phyloP scores from a whole-genome alignment of 1,284 basidiomycete genomes.

The Filobasidium uniguttulatum region DNA sequence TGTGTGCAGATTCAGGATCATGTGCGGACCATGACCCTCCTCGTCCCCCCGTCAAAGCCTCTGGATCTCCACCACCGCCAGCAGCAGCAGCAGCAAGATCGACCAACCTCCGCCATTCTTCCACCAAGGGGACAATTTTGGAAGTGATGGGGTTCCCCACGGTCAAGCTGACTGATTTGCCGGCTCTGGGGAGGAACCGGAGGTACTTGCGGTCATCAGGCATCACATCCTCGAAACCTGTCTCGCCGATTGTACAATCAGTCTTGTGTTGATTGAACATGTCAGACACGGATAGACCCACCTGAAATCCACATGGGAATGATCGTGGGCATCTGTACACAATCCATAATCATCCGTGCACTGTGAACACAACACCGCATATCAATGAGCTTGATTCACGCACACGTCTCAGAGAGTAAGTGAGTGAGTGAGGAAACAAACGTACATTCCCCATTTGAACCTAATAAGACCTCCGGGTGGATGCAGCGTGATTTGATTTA shows the following conservation, averaged over 20 bases:
- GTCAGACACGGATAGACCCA: conserved; percentile 24
- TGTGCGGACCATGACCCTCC: neutral
- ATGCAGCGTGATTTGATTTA: conserved; percentile 60
- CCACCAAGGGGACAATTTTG: conserved; percentile 28
- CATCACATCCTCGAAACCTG: conserved; percentile 81
- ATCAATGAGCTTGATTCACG: conserved; percentile 9
- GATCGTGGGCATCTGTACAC: conserved; percentile 55
- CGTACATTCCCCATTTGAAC: conserved; percentile 95
- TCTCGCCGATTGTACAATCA: neutral
- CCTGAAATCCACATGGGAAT: conserved; percentile 90
- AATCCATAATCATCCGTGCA: conserved; percentile 63
- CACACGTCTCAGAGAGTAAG: no score
- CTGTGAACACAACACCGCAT: conserved; percentile 7
- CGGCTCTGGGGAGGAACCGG: conserved; percentile 26
- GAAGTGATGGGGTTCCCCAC: conserved; percentile 28
- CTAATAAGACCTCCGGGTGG: conserved; percentile 48
- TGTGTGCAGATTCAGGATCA: neutral
- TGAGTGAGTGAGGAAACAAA: conserved; percentile 27
- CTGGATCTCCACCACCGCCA: conserved; percentile 23
- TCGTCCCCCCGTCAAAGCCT: conserved; percentile 18
- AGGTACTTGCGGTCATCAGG: conserved; percentile 52
- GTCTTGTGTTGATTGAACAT: neutral
- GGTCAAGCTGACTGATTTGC: conserved; percentile 30
- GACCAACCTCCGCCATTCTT: conserved; percentile 23
- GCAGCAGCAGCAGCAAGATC: conserved; percentile 3